A percentile compares a stretch with the other conserved stretches of the same genome.
Evolutionary conservation across 2,329 filamentous ascomycete species (phyloP).

Genomic region (Fusarium sororula): DNA sequence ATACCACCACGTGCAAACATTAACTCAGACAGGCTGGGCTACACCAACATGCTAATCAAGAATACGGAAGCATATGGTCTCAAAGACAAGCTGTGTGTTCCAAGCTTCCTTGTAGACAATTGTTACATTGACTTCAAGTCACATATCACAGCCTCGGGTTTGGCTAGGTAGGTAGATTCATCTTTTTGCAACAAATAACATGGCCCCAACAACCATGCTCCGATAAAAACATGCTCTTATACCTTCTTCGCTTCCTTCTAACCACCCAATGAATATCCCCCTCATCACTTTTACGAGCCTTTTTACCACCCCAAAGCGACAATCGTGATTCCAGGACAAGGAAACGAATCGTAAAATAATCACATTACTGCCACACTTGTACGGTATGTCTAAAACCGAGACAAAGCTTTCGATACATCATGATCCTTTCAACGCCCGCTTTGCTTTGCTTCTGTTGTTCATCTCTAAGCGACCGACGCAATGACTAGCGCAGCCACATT

Average conservation of each 20-base stretch:
- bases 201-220: conserved; percentile 28
- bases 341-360: conserved; percentile 35
- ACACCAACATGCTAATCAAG: neutral
- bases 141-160: neutral
- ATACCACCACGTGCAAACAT: neutral
- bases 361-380: conserved; percentile 34
- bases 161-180: conserved; percentile 1
- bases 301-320: neutral
- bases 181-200: conserved; percentile 30
- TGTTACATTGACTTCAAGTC: neutral
- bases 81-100: neutral
- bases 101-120: neutral
- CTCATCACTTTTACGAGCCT: conserved; percentile 7
- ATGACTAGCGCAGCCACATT: conserved; percentile 86
- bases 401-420: conserved; percentile 46
- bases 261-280: conserved; percentile 12
- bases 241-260: conserved; percentile 32
- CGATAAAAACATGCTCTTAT: conserved; percentile 35
- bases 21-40: neutral
- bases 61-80: neutral
- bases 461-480: conserved; percentile 79
- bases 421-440: conserved; percentile 49
- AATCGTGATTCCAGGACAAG: conserved; percentile 17
- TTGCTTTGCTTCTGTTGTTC: conserved; percentile 42
- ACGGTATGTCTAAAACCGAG: conserved; percentile 43